These are phyloP conservation scores for Mayamaea pseudoterrestris DNA, from an alignment of 108 stramenopile species.

Conservation along the genomic window DNA sequence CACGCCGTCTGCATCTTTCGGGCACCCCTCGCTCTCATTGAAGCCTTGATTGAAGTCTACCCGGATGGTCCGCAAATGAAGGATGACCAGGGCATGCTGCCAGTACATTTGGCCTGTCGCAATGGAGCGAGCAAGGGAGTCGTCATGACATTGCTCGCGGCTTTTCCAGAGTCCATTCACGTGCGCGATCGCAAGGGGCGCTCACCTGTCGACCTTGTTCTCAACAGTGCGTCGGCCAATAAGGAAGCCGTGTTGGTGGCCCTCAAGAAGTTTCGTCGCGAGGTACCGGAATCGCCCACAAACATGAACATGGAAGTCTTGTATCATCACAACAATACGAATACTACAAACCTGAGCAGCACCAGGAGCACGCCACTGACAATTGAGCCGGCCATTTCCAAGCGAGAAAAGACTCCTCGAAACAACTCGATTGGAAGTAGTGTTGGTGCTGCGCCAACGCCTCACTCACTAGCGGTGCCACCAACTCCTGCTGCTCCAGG, in stretches of 20 bases:
- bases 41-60: slow-evolving; percentile 56
- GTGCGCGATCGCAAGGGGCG: slow-evolving; percentile 74
- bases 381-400: not conserved
- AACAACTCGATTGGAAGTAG: slow-evolving; percentile 1
- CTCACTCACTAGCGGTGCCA: not conserved
- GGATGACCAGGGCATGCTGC: slow-evolving; percentile 86
- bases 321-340: slow-evolving; percentile 9
- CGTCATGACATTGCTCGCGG: slow-evolving; percentile 53
- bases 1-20: slow-evolving; percentile 74
- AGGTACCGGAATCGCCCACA: too few species aligned
- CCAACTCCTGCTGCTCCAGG: too few species aligned
- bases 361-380: not conserved
- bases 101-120: slow-evolving; percentile 76
- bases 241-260: slow-evolving; percentile 59
- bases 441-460: not conserved
- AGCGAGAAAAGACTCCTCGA: slow-evolving; percentile 7
- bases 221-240: slow-evolving; percentile 57
- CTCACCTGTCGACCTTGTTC: slow-evolving; percentile 56
- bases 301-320: slow-evolving; percentile 7
- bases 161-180: slow-evolving; percentile 48
- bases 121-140: slow-evolving; percentile 82
- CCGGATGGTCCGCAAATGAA: slow-evolving; percentile 63
- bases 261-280: slow-evolving; percentile 43
- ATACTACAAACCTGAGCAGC: slow-evolving; percentile 6
- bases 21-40: slow-evolving; percentile 61